phyloP scores from a whole-genome alignment of 2,329 filamentous ascomycete genomes.

The Trichoderma lentiforme region DNA sequence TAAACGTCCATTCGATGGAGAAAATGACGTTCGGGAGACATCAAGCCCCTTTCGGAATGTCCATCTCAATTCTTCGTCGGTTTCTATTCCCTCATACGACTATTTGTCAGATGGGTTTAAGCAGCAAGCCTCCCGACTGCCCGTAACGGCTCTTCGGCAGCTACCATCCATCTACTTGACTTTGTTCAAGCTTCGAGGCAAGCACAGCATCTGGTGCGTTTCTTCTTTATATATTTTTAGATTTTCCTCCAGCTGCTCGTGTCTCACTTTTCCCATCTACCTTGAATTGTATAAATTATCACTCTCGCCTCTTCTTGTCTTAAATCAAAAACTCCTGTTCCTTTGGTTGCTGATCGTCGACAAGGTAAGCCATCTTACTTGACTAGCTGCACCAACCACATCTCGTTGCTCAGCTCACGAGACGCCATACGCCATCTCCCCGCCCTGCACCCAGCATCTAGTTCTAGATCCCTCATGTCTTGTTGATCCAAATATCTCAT shows the following conservation, averaged over 20 bases:
- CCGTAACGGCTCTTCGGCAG: slow-evolving; percentile 7
- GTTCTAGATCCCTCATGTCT: background rate
- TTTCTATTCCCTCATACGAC: slow-evolving; percentile 9
- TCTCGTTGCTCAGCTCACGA: background rate
- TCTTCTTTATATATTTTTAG: background rate
- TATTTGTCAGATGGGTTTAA: background rate
- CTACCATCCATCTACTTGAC: background rate
- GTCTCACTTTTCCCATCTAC: background rate
- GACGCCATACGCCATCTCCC: slow-evolving; percentile 6
- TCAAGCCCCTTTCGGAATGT: background rate
- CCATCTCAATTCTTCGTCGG: background rate
- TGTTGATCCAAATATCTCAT: background rate
- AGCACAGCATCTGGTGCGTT: background rate
- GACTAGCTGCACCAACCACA: slow-evolving; percentile 7
- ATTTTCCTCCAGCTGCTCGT: background rate
- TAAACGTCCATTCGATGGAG: background rate
- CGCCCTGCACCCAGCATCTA: background rate
- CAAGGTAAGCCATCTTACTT: background rate
- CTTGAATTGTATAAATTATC: background rate
- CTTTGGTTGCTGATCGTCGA: background rate
- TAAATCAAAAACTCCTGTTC: background rate
- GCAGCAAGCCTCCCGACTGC: slow-evolving; percentile 1
- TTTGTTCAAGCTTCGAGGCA: background rate
- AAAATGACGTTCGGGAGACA: background rate
- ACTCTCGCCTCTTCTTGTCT: background rate